A percentile compares a stretch with the other conserved stretches of the same genome.
Conservation (phyloP, 2,329 filamentous ascomycete species). For the Didymella lethalis region DNA sequence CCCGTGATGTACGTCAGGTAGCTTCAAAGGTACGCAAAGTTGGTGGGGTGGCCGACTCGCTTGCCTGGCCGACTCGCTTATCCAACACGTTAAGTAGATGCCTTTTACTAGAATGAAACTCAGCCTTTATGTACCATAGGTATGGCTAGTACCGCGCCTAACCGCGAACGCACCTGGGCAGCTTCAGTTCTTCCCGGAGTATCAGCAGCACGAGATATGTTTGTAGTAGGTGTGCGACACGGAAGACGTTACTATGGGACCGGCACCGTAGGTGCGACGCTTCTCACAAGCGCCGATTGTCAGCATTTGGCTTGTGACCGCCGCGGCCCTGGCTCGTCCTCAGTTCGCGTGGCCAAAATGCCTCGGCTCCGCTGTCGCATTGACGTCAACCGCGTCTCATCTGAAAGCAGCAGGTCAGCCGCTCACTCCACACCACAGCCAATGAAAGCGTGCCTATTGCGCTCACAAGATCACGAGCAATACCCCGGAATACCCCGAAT, state of each 20-base stretch:
- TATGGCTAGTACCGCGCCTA: constrained; percentile 38
- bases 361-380: constrained; percentile 39
- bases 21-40: no score
- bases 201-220: neutral
- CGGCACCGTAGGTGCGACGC: constrained; percentile 6
- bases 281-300: constrained; percentile 13
- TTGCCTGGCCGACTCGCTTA: no score
- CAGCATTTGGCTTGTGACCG: constrained; percentile 23
- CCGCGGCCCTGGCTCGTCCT: constrained; percentile 13
- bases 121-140: constrained; percentile 69
- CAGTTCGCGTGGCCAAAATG: constrained; percentile 12
- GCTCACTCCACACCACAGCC: constrained; percentile 25
- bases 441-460: constrained; percentile 37
- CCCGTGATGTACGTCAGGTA: no score
- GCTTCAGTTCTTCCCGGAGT: neutral
- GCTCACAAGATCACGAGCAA: constrained; percentile 43
- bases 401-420: constrained; percentile 38
- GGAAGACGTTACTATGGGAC: neutral
- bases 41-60: no score
- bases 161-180: neutral
- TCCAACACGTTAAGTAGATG: no score
- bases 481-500: constrained; percentile 34
- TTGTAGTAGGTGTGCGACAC: neutral
- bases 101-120: no score
- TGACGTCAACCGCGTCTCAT: constrained; percentile 41